phyloP scores from a whole-genome alignment of 2,329 filamentous ascomycete species.

The Cryphonectria carpinicola region DNA sequence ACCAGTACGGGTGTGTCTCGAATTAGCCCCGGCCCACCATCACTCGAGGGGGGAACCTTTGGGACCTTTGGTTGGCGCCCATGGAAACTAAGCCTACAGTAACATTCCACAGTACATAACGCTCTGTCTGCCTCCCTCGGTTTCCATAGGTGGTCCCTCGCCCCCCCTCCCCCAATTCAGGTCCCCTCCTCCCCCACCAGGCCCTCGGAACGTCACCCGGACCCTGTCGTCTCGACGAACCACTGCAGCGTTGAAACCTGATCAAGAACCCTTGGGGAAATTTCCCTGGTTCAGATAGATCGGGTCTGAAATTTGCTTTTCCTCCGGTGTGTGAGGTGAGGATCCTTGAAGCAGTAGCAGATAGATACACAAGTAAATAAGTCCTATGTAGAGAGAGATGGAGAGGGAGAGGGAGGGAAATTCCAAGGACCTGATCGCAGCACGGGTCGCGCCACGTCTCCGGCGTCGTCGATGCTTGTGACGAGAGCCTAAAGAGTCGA shows the following conservation, averaged over 20 bases:
- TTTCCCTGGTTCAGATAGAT: not conserved
- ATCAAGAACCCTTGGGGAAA: not conserved
- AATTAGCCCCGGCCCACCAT: not conserved
- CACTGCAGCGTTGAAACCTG: constrained; percentile 6
- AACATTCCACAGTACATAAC: not conserved
- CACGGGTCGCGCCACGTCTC: no score
- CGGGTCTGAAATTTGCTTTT: not conserved
- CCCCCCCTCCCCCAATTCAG: not conserved
- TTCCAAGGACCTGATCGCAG: no score
- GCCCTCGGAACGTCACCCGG: not conserved
- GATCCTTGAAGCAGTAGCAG: not conserved
- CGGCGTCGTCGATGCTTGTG: no score
- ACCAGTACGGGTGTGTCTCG: not conserved
- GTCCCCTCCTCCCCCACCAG: not conserved
- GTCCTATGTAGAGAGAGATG: not conserved
- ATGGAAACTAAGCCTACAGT: not conserved
- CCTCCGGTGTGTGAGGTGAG: not conserved
- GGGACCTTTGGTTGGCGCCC: not conserved
- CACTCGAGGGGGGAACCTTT: not conserved
- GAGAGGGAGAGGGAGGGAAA: no score
- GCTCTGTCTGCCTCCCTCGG: not conserved
- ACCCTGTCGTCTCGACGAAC: not conserved
- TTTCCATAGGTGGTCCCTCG: not conserved
- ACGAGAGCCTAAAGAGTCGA: no score
- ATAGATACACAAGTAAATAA: no score